Evolutionary conservation across 352 stramenopile species (phyloP), one percentile per base, ranked within the genome.

Genomic region (Albugo laibachii): DNA sequence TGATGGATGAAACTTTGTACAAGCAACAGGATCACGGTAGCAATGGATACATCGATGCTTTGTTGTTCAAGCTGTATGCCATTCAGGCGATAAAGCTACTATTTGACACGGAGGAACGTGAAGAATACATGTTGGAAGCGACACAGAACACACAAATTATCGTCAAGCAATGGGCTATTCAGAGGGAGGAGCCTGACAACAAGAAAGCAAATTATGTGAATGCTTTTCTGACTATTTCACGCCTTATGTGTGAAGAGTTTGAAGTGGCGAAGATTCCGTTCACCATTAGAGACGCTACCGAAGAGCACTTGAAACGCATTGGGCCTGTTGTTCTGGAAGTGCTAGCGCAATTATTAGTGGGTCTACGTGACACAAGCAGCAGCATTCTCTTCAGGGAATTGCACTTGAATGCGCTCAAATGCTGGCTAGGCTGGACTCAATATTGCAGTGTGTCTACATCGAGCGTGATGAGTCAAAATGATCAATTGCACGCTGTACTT

Each of bases 201-300:
- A 2, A 58, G 69, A n/a, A 59, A 77, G 24, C 81, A 69, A 40
- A 66, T 55, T 37, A 37, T 50, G 40, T 42, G 74, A 36, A 48
- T 84, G 38, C 55, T 61, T 62, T 80, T 47, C 49, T 84, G 31
- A 60, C 57, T 1, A 66, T 80, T 45, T 54, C 69, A 36, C 63
- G 69, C 13, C 80, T 62, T 52, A 56, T 84, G 11, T 79, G 69
- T 48, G 72, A 84, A 36, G 69, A 82, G 54, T 67, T 81, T 48
- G 58, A 77, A 36, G 65, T 80, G 16, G 69, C 65, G 13, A 64
- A 82, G 47, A 44, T 84, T 21, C 49, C 61, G 1, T 84, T 80
- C 48, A 52, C 54, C 10, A 63, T 62, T 27, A 78, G 71, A 14
- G 72, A 84, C 38, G 65, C 69, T 5, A 81, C 80, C 65, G 72